Percentiles rank a stretch among this genome's conserved stretches.
These are phyloP conservation scores for Cucurbita maxima DNA, from an alignment of 306 rosid genomes.

Conservation along the genomic window DNA sequence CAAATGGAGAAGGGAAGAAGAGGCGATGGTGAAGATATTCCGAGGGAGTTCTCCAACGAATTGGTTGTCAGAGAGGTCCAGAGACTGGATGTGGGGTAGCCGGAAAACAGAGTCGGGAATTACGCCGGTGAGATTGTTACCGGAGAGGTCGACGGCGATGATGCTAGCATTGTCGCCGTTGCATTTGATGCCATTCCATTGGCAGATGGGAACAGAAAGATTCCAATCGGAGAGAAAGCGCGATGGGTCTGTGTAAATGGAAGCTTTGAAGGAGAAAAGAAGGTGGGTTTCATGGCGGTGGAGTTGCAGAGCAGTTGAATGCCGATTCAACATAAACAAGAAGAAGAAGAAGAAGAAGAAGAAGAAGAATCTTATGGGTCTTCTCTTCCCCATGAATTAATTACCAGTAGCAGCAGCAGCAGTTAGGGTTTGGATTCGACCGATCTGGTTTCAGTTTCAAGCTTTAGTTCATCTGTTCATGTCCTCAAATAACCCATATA, in stretches of 20 bases:
- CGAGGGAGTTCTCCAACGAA: slow-evolving; percentile 27
- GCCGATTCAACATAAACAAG: slow-evolving; percentile 15
- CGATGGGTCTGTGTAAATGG: slow-evolving; percentile 36
- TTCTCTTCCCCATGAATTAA: slow-evolving; percentile 33
- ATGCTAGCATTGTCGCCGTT: slow-evolving; percentile 9
- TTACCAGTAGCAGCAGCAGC: background rate
- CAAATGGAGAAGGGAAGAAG: slow-evolving; percentile 31
- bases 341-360: slow-evolving; percentile 21
- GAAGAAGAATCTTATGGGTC: slow-evolving; percentile 13
- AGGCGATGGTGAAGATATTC: slow-evolving; percentile 7
- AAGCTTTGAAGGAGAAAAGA: slow-evolving; percentile 66
- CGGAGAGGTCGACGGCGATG: slow-evolving; percentile 30
- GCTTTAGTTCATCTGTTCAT: background rate
- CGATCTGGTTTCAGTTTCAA: background rate
- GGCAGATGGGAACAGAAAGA: slow-evolving; percentile 27
- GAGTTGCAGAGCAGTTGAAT: slow-evolving; percentile 17
- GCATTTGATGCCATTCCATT: slow-evolving; percentile 63
- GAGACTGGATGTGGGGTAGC: slow-evolving; percentile 20
- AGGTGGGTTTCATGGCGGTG: slow-evolving; percentile 28
- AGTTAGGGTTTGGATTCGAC: background rate
- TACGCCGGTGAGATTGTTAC: slow-evolving; percentile 50
- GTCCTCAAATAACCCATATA: background rate
- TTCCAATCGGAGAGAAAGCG: slow-evolving; percentile 60
- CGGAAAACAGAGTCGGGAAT: slow-evolving; percentile 34
- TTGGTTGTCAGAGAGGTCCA: slow-evolving; percentile 77